Percentiles rank a stretch among this genome's conserved stretches.
Evolutionary conservation across 257 asterid species (phyloP).

Genomic region (Catharanthus roseus): DNA sequence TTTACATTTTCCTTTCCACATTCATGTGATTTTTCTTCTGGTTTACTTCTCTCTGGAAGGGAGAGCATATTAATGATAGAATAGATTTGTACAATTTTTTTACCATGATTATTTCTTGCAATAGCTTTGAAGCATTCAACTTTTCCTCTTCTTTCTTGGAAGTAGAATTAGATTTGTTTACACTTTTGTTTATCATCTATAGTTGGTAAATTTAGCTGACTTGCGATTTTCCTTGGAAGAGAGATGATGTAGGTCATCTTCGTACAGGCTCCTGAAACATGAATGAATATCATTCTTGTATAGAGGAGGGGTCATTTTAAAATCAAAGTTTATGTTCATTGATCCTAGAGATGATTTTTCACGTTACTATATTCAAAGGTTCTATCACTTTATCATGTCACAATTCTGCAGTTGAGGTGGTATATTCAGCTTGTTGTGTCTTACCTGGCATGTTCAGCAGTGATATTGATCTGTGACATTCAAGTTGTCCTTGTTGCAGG

Average conservation of each 20-base stretch:
- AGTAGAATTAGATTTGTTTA: background rate
- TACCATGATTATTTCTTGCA: background rate
- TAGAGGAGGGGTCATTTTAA: background rate
- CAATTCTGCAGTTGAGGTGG: background rate
- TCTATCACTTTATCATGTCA: background rate
- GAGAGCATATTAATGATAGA: background rate
- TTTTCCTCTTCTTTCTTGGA: background rate
- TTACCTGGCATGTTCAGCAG: conserved; percentile 4
- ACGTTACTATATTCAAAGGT: background rate
- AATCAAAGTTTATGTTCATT: background rate
- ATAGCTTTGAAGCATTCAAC: background rate
- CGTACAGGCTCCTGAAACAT: background rate
- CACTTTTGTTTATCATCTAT: background rate
- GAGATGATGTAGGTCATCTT: background rate
- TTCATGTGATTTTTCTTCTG: conserved; percentile 3
- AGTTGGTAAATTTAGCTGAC: background rate
- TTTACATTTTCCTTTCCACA: conserved; percentile 2
- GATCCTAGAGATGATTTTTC: background rate
- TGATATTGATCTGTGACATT: conserved; percentile 13
- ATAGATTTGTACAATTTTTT: background rate
- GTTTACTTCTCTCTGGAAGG: background rate
- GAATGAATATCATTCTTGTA: background rate
- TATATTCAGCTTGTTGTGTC: background rate
- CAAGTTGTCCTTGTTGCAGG: conserved; percentile 44
- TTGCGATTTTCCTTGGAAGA: background rate